Base-by-base conservation (phyloP, 306 rosid genomes). In the Cucurbita argyrosperma region DNA sequence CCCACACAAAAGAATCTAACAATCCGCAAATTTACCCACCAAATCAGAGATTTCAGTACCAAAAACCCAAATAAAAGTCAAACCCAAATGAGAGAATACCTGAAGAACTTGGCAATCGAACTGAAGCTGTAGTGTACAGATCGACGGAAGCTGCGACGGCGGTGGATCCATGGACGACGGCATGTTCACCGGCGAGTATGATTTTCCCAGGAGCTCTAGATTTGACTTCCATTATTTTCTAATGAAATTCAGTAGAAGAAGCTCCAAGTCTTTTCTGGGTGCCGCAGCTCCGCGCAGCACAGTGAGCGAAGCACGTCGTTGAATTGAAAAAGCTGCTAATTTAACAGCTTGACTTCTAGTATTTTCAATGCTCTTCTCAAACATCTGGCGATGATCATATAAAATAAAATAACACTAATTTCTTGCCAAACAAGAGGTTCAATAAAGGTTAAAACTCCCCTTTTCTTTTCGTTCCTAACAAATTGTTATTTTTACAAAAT, bases 141-240 rank as follows among this genome's bases (percentile, higher is more conserved):
- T 83, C 87, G 51, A 94, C 86, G 76, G 97, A 88, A 57, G 99
- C 83, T 14, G 99, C 99, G 3, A 94, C 88, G 5, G 99, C 99
- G 12, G 99, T 87, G 66, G 97, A 89, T 83, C 95, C 97, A 79
- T 94, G 96, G 64, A 94, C 99, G 8, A 94, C 99, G 21, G 99
- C 99, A 55, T 94, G 99, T 76, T 94, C 99, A 5, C 97, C 99
- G 39, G 96, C 68, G 16, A 94, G 84, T 6, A 94, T 94, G 26
- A 94, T 83, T 70, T 94, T 94, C 19, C 99, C 99, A 0, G 99
- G 99, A 71, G 99, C 99, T 89, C 92, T 85, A 19, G 95, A 84
- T 75, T 82, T 83, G 45, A 89, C 97, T 82, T 94, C 97, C 97
- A 94, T 92, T 67, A 0, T 39, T 50, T 21, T 7, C 4, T 39